A percentile compares a stretch with the other conserved stretches of the same genome.
phyloP scores from a whole-genome alignment of 2,329 filamentous ascomycete species.

The Onygena corvina region DNA sequence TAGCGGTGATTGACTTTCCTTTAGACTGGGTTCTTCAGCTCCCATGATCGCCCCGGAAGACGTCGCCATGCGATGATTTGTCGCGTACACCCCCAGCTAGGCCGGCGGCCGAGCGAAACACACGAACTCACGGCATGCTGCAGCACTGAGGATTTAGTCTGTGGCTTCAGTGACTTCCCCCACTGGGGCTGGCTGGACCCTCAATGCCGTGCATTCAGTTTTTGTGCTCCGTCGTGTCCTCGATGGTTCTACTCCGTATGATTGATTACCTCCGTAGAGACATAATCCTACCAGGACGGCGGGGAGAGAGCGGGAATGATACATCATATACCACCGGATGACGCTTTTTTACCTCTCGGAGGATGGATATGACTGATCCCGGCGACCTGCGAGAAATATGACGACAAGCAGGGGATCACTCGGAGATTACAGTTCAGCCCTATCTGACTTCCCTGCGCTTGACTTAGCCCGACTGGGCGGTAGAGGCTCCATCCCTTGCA shows the following conservation, averaged over 20 bases:
- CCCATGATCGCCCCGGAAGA: constrained; percentile 1
- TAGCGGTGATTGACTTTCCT: constrained; percentile 3
- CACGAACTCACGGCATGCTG: constrained; percentile 1
- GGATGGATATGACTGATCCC: constrained; percentile 1
- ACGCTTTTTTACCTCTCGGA: too few species aligned
- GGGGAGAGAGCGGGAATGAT: too few species aligned
- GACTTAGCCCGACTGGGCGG: constrained; percentile 2
- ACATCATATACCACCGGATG: too few species aligned
- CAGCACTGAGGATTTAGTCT: neutral
- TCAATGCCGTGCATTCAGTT: too few species aligned
- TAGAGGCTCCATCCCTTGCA: constrained; percentile 1
- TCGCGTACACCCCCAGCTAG: neutral
- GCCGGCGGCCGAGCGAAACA: constrained; percentile 1
- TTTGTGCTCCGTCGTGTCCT: too few species aligned
- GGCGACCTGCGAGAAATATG: neutral
- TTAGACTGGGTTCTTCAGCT: constrained; percentile 2
- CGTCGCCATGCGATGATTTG: neutral
- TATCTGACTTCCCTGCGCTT: constrained; percentile 1
- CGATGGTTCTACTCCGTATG: too few species aligned
- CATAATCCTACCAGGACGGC: too few species aligned
- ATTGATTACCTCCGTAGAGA: too few species aligned
- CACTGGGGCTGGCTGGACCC: too few species aligned
- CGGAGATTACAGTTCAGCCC: constrained; percentile 4
- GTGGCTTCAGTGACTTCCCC: too few species aligned
- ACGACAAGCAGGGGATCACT: neutral